Evolutionary conservation across 2,329 filamentous ascomycete species (phyloP).

Genomic region (Apiospora hydei): DNA sequence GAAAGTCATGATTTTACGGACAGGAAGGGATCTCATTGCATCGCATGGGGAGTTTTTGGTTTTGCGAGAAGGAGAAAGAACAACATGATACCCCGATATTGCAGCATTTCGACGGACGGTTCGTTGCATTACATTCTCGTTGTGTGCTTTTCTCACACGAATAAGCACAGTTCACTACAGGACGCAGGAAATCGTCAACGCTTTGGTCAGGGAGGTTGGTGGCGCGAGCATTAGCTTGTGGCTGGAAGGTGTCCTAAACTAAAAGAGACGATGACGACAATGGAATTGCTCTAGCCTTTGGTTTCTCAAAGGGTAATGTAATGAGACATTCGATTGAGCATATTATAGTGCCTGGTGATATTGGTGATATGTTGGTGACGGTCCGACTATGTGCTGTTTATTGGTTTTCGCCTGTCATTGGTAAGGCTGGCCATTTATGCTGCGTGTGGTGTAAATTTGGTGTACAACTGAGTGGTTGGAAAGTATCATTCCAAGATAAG

Average conservation of each 20-base stretch:
- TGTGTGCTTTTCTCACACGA: not conserved
- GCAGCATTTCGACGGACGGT: conserved; percentile 6
- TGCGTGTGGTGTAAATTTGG: not conserved
- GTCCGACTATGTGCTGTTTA: not conserved
- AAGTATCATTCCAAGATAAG: not conserved
- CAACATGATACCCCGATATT: conserved; percentile 16
- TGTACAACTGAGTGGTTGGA: not conserved
- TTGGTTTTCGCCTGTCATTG: not conserved
- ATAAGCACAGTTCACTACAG: not conserved
- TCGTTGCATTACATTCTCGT: conserved; percentile 12
- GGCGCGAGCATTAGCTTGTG: not conserved
- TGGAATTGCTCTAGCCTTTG: conserved; percentile 3
- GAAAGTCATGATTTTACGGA: conserved; percentile 14
- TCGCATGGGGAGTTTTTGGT: conserved; percentile 23
- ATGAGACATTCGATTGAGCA: not conserved
- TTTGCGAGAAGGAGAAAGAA: not conserved
- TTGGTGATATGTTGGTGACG: not conserved
- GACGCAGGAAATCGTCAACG: not conserved
- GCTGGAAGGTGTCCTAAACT: not conserved
- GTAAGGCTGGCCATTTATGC: too few relatives aligned
- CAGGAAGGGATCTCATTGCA: conserved; percentile 14
- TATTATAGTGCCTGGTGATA: not conserved
- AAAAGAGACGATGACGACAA: not conserved
- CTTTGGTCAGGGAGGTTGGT: not conserved
- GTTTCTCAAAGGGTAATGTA: conserved; percentile 4